These are phyloP conservation scores for Salix exigua DNA, from an alignment of 345 rosid genomes.

Conservation along the genomic window DNA sequence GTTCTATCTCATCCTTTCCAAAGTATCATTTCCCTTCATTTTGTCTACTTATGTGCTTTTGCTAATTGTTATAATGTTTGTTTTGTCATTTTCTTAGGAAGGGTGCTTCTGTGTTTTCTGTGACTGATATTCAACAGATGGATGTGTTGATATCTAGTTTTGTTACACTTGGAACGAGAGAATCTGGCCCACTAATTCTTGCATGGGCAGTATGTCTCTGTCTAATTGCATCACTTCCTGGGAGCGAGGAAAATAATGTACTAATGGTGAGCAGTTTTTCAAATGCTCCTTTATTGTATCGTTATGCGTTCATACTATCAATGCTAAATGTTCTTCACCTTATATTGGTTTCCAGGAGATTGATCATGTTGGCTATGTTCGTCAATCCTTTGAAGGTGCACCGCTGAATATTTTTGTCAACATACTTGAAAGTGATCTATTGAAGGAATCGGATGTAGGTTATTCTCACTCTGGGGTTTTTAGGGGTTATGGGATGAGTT, in stretches of 20 bases:
- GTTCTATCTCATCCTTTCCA: neutral
- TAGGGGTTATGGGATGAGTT: slow-evolving; percentile 9
- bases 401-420: slow-evolving; percentile 66
- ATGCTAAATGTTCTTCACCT: slow-evolving; percentile 6
- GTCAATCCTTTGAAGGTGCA: slow-evolving; percentile 83
- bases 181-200: slow-evolving; percentile 69
- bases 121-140: slow-evolving; percentile 77
- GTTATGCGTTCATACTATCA: slow-evolving; percentile 11
- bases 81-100: slow-evolving; percentile 42
- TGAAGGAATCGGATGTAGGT: slow-evolving; percentile 76
- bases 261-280: slow-evolving; percentile 49
- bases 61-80: slow-evolving; percentile 17
- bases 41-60: slow-evolving; percentile 7
- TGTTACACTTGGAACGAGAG: slow-evolving; percentile 55
- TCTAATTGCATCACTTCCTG: slow-evolving; percentile 76
- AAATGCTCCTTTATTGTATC: slow-evolving; percentile 4
- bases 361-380: slow-evolving; percentile 76
- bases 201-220: slow-evolving; percentile 94
- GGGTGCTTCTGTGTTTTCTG: slow-evolving; percentile 53
- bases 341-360: slow-evolving; percentile 55
- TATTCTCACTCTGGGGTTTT: slow-evolving; percentile 10
- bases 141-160: slow-evolving; percentile 75
- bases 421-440: slow-evolving; percentile 62
- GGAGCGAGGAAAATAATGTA: slow-evolving; percentile 53
- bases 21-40: neutral